phyloP scores from a whole-genome alignment of 2,329 filamentous ascomycete species.

The Neofusicoccum parvum region DNA sequence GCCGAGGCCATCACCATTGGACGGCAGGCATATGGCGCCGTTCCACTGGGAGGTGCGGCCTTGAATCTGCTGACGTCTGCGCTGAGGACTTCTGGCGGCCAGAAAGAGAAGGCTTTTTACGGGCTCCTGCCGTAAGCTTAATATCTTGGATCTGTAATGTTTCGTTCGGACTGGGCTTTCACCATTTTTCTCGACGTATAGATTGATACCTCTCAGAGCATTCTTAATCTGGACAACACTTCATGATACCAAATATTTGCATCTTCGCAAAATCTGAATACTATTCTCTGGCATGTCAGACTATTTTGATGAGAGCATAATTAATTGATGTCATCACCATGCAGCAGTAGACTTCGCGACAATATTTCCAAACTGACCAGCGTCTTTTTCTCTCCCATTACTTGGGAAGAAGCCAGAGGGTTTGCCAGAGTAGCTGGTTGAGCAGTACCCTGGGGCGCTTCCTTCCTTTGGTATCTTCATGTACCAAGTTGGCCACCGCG shows the following conservation, averaged over 20 bases:
- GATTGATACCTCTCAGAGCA: conserved; percentile 1
- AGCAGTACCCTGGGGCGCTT: no score
- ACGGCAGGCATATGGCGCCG: conserved; percentile 38
- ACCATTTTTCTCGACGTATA: conserved; percentile 2
- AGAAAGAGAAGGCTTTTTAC: conserved; percentile 8
- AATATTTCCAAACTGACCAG: no score
- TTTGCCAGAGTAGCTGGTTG: no score
- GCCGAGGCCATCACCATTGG: conserved; percentile 35
- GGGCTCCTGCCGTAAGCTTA: not conserved
- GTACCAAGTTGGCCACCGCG: no score
- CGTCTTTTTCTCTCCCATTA: no score
- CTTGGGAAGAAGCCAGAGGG: no score
- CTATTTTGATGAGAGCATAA: no score
- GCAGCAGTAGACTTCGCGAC: no score
- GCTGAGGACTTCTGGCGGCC: not conserved
- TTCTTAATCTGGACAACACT: not conserved
- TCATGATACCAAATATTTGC: not conserved
- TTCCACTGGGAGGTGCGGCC: conserved; percentile 37
- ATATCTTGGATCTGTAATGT: not conserved
- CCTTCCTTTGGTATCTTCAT: no score
- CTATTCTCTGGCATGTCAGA: no score
- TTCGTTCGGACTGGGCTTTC: not conserved
- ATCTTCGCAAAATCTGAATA: no score
- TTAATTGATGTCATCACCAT: no score
- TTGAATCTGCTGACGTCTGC: conserved; percentile 31